Base-by-base conservation (phyloP, 345 rosid species). In the Boechera retrofracta region DNA sequence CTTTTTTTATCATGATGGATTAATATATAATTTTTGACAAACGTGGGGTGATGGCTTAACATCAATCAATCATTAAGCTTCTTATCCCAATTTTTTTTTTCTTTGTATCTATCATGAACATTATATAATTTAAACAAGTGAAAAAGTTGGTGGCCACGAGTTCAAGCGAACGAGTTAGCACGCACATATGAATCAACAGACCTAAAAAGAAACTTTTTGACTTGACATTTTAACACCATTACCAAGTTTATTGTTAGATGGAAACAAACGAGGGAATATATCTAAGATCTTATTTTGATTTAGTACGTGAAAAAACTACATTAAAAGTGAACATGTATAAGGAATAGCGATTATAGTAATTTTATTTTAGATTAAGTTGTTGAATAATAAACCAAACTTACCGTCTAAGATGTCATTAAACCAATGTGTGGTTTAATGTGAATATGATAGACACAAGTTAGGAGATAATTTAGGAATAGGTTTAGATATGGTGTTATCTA, bases 1-100 rank as follows among this genome's bases (percentile, higher is more conserved):
- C 71, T 39, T 69, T 47, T 45, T 76, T 36, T 44, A 53, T 68
- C 57, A 70, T 56, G 58, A 57, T 44, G 29, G 48, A 60, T 69
- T 58, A 18, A 36, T 31, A 52, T 60, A 61, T 42, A 47, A 7
- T 49, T 41, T 21, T 57, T 47, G 18, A 51, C 44, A 58, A 55
- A 49, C 66, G 77, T 78, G 74, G 59, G 65, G 65, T 42, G 39
- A 52, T 60, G 74, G 63, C 74, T 72, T 78, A 58, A 66, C 81
- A 72, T 78, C 81, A 78, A 77, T 77, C 81, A 77, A 77, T 71
- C 81, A 78, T 72, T 78, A 77, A 41, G 49, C 67, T 72, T 78
- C 56, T 78, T 78, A 78, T 78, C 77, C 45, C 63, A 24, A 9
- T 47, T 48, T 6, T 16, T 16, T 65, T 7, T 72, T 72, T 64